Evolutionary conservation across 2,329 filamentous ascomycete species (phyloP).

Genomic region (Fusarium agapanthi): DNA sequence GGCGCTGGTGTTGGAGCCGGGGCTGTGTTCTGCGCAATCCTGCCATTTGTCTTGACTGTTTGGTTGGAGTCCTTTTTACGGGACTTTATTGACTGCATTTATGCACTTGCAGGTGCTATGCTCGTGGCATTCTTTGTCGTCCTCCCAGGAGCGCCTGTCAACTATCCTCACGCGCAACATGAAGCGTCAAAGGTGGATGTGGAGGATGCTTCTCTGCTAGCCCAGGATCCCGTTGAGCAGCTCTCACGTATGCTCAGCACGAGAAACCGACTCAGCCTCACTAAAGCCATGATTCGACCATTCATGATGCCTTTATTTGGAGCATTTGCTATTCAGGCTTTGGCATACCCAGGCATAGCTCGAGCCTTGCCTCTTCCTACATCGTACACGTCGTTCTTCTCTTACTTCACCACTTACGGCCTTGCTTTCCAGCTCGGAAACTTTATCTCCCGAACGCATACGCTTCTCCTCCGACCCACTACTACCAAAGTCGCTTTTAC

Average conservation of each 20-base stretch:
- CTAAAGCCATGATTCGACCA: conserved; percentile 25
- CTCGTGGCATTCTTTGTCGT: conserved; percentile 43
- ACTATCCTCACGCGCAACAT: conserved; percentile 27
- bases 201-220: conserved; percentile 44
- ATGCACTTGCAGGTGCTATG: conserved; percentile 40
- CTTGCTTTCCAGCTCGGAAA: conserved; percentile 44
- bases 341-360: conserved; percentile 43
- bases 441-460: conserved; percentile 38
- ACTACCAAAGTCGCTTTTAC: conserved; percentile 16
- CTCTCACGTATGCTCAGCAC: conserved; percentile 20
- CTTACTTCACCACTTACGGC: conserved; percentile 42
- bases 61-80: conserved; percentile 42
- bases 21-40: conserved; percentile 39
- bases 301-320: conserved; percentile 43
- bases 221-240: conserved; percentile 47
- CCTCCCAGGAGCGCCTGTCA: conserved; percentile 39
- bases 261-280: conserved; percentile 23
- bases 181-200: conserved; percentile 19
- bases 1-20: conserved; percentile 47
- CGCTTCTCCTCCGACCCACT: conserved; percentile 27
- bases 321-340: conserved; percentile 35
- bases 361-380: conserved; percentile 39
- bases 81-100: conserved; percentile 41
- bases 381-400: conserved; percentile 40
- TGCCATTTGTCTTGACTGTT: conserved; percentile 44